phyloP scores from a whole-genome alignment of 768 basidiomycete genomes.

The Leucosporidium yakuticum region DNA sequence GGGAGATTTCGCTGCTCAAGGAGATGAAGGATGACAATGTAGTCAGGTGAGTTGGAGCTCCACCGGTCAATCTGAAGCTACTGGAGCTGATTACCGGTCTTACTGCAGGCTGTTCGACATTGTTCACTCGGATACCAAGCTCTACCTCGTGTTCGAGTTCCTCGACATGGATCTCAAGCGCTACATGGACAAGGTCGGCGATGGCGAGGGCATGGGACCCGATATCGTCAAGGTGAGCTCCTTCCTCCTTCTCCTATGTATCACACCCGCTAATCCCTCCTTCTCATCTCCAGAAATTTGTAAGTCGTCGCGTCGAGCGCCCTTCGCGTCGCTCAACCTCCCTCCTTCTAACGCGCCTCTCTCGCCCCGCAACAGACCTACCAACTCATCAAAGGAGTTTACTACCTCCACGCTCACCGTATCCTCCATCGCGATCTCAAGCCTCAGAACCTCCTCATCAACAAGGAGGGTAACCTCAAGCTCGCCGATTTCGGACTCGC shows the following conservation, averaged over 20 bases:
- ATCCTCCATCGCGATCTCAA: constrained; percentile 94
- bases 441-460: constrained; percentile 82
- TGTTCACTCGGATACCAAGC: constrained; percentile 90
- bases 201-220: constrained; percentile 54
- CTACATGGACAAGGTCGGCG: constrained; percentile 84
- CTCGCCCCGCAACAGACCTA: constrained; percentile 69
- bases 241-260: not conserved
- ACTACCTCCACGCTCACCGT: constrained; percentile 90
- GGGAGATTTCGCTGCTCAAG: constrained; percentile 94
- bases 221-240: constrained; percentile 74
- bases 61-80: too few species aligned
- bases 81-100: not conserved
- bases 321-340: not conserved
- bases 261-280: not conserved
- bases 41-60: constrained; percentile 57
- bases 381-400: constrained; percentile 80
- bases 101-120: constrained; percentile 75
- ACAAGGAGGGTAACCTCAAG: constrained; percentile 84
- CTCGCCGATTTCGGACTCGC: constrained; percentile 95
- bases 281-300: constrained; percentile 27
- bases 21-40: constrained; percentile 95
- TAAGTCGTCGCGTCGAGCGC: constrained; percentile 2
- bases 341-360: not conserved
- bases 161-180: constrained; percentile 92
- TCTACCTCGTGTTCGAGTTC: constrained; percentile 97